Evolutionary conservation across 1,139 yeast species (phyloP).

Genomic region (Suhomyces atakaporum): DNA sequence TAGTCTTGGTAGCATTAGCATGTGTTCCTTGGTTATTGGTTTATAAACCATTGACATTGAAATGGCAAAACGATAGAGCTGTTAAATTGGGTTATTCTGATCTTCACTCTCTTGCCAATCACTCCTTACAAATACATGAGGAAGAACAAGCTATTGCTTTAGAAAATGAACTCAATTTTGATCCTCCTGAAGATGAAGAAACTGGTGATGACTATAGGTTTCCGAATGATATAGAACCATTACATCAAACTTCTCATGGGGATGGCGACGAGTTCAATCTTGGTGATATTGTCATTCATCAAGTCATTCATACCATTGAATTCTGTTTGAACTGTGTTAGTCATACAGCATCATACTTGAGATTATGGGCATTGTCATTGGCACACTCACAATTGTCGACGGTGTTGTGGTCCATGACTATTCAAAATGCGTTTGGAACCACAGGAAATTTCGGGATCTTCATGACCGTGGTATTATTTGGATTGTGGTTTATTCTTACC

Average conservation of each 20-base stretch:
- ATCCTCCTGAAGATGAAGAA: constrained; percentile 20
- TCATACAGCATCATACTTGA: constrained; percentile 95
- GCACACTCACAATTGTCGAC: constrained; percentile 96
- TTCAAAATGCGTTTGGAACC: constrained; percentile 74
- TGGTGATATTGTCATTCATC: constrained; percentile 96
- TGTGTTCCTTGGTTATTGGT: constrained; percentile 96
- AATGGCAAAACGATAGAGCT: constrained; percentile 22
- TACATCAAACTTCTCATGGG: constrained; percentile 27
- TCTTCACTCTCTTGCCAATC: constrained; percentile 35
- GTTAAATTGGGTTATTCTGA: constrained; percentile 39
- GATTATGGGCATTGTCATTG: constrained; percentile 95
- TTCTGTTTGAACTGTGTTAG: constrained; percentile 96
- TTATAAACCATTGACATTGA: constrained; percentile 78
- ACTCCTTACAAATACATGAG: constrained; percentile 31
- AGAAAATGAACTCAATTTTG: constrained; percentile 21
- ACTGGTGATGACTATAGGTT: constrained; percentile 35
- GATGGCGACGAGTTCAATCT: constrained; percentile 61
- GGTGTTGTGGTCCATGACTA: constrained; percentile 96
- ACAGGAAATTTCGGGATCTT: constrained; percentile 71
- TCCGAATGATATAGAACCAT: constrained; percentile 52
- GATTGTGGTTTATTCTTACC: constrained; percentile 92
- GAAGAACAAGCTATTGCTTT: constrained; percentile 38
- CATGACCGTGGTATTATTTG: constrained; percentile 77
- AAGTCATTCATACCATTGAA: constrained; percentile 97
- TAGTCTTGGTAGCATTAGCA: constrained; percentile 73